Evolutionary conservation across 2,329 filamentous ascomycete genomes (phyloP).

Genomic region (Epichloe coenophiala): DNA sequence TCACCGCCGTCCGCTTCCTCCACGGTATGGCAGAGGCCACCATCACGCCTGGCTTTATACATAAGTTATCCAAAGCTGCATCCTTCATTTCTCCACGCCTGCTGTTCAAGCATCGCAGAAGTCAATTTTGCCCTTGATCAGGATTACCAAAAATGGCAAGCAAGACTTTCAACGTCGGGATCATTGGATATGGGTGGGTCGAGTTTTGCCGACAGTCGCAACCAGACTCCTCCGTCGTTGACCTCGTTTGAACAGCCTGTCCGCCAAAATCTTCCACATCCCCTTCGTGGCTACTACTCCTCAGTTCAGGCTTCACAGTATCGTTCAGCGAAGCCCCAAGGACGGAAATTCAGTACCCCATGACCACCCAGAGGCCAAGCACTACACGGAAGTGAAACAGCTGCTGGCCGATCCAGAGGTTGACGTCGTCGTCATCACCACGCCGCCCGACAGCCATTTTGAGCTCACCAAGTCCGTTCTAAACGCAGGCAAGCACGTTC

Average conservation of each 20-base stretch:
- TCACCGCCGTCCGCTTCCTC: constrained; percentile 31
- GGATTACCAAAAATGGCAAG: constrained; percentile 13
- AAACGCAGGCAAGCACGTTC: constrained; percentile 59
- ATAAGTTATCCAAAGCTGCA: too few relatives aligned
- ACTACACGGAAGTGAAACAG: constrained; percentile 48
- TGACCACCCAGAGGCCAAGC: constrained; percentile 52
- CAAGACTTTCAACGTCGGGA: constrained; percentile 34
- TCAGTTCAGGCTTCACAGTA: constrained; percentile 54
- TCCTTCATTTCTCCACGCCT: too few relatives aligned
- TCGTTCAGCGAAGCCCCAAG: constrained; percentile 61
- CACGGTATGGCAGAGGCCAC: constrained; percentile 40
- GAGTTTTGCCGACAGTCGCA: too few relatives aligned
- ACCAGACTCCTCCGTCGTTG: neutral
- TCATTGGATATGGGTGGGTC: constrained; percentile 37
- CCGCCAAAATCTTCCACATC: constrained; percentile 74
- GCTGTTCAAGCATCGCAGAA: too few relatives aligned
- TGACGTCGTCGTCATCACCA: constrained; percentile 58
- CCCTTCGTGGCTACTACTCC: constrained; percentile 57
- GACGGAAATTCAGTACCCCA: constrained; percentile 50
- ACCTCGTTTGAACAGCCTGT: constrained; percentile 26
- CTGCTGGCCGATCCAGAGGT: constrained; percentile 53
- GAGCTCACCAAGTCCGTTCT: constrained; percentile 50
- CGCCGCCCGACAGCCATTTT: constrained; percentile 60
- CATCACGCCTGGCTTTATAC: constrained; percentile 18
- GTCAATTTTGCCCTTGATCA: neutral